These are phyloP conservation scores for Aspergillus terreus DNA, from an alignment of 2,329 filamentous ascomycete species.

Conservation along the genomic window DNA sequence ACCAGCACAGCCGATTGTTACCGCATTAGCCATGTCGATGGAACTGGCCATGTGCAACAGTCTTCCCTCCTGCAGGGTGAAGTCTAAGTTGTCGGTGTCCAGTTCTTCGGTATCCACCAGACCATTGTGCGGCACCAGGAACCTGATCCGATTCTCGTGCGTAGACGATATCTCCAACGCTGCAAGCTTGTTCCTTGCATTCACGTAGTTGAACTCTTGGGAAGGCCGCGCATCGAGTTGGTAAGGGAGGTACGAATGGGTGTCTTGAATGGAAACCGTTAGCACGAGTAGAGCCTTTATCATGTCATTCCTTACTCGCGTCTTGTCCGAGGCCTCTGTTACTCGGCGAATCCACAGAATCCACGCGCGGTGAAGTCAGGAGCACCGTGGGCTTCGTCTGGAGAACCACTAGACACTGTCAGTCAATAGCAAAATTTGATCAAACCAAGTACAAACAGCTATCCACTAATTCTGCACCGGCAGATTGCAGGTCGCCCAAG, in stretches of 20 bases:
- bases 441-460: conserved; percentile 36
- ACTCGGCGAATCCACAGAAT: conserved; percentile 38
- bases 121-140: conserved; percentile 61
- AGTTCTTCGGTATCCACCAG: conserved; percentile 41
- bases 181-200: conserved; percentile 63
- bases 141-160: conserved; percentile 47
- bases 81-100: conserved; percentile 38
- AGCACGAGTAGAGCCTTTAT: too few species aligned
- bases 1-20: conserved; percentile 82
- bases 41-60: conserved; percentile 65
- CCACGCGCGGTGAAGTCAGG: conserved; percentile 54
- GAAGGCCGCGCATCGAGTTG: conserved; percentile 65
- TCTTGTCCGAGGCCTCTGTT: conserved; percentile 43
- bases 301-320: conserved; percentile 22
- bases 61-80: conserved; percentile 58
- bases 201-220: conserved; percentile 67
- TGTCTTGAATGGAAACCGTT: conserved; percentile 33
- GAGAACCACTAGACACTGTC: conserved; percentile 49
- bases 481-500: conserved; percentile 70
- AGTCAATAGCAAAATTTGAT: conserved; percentile 9
- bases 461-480: conserved; percentile 66
- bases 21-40: conserved; percentile 68
- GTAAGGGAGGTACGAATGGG: conserved; percentile 55
- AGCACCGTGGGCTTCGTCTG: conserved; percentile 61
- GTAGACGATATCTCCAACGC: conserved; percentile 53